These are phyloP conservation scores for Chenopodium berlandieri DNA, from an alignment of 148 eudicot genomes.

Conservation along the genomic window DNA sequence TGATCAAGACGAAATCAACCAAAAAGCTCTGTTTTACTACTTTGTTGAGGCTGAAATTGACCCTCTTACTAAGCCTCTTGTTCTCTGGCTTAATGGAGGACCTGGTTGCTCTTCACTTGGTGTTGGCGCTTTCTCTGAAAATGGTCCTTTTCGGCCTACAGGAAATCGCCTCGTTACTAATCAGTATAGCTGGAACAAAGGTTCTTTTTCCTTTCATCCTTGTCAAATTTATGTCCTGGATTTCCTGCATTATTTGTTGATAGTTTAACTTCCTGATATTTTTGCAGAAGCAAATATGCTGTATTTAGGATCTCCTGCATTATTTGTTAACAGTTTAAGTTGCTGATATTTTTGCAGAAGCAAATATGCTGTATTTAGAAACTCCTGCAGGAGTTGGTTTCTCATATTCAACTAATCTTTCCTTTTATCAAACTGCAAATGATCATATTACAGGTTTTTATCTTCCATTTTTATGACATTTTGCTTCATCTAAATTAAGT, in stretches of 20 bases:
- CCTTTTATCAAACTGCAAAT: slow-evolving; percentile 60
- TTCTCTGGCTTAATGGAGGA: slow-evolving; percentile 98
- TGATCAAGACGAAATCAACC: slow-evolving; percentile 31
- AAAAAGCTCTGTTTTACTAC: slow-evolving; percentile 75
- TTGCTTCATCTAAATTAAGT: too few relatives aligned
- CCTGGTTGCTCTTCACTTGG: slow-evolving; percentile 99
- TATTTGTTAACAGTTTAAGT: background rate
- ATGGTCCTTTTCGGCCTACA: slow-evolving; percentile 91
- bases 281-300: slow-evolving; percentile 89
- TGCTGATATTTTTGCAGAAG: slow-evolving; percentile 50
- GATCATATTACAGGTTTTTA: slow-evolving; percentile 71
- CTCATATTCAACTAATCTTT: slow-evolving; percentile 65
- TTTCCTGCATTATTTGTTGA: too few relatives aligned
- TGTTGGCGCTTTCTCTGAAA: slow-evolving; percentile 98
- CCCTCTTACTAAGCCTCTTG: slow-evolving; percentile 74
- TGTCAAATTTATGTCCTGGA: too few relatives aligned
- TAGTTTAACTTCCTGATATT: background rate
- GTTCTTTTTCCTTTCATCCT: slow-evolving; percentile 26
- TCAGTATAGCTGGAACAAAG: slow-evolving; percentile 90
- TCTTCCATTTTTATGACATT: background rate
- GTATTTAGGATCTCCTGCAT: slow-evolving; percentile 31
- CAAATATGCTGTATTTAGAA: slow-evolving; percentile 89
- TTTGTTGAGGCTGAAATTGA: slow-evolving; percentile 85
- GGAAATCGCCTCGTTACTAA: slow-evolving; percentile 60
- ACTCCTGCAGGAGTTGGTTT: slow-evolving; percentile 95